Evolutionary conservation across 768 basidiomycete species (phyloP), one percentile per base, ranked within the genome.

Genomic region (Tulasnella sp.): DNA sequence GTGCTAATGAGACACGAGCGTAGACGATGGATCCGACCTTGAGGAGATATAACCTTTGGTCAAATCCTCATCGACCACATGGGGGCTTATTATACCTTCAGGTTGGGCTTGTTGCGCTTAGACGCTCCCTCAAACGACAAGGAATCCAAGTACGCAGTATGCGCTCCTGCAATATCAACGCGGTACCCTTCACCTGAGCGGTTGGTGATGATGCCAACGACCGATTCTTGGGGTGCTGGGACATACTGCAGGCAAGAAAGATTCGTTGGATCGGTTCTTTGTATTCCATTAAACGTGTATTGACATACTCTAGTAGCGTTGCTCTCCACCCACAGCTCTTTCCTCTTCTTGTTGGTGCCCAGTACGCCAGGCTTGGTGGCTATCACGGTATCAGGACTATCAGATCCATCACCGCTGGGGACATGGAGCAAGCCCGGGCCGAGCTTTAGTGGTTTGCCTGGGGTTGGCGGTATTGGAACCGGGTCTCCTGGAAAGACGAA

Each of bases 61-160:
- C 79, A 12, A 82, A 81, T 77, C 58, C 52, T 62, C 72, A 31
- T 48, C 68, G 16, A 12, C 10, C 46, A 80, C 76, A 58, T n/a
- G 52, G 16, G 44, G 31, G n/a, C n/a, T 24, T 80, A 94, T 16
- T 34, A 31, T 36, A 68, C 97, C 88, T 97, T 98, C 79, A 99
- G 88, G 85, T 95, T 95, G 39, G 97, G 97, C 85, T 92, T 93
- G 84, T 94, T 99, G 81, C 98, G 87, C 87, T 97, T 98, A 34
- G 95, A 95, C 14, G 96, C 98, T 3, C 96, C 94, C 84, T 99
- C 97, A 84, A 99, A 99, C 2, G 98, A 96, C 40, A 98, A 89
- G 0, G 90, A 94, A 82, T 98, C 97, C 68, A 99, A 85, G 7
- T 90, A 89, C 0, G 97, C 97, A 73, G 88, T 87, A 83, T 98